A percentile compares a stretch with the other conserved stretches of the same genome.
phyloP scores from a whole-genome alignment of 2,329 filamentous ascomycete species.

The Juglanconis sp. region DNA sequence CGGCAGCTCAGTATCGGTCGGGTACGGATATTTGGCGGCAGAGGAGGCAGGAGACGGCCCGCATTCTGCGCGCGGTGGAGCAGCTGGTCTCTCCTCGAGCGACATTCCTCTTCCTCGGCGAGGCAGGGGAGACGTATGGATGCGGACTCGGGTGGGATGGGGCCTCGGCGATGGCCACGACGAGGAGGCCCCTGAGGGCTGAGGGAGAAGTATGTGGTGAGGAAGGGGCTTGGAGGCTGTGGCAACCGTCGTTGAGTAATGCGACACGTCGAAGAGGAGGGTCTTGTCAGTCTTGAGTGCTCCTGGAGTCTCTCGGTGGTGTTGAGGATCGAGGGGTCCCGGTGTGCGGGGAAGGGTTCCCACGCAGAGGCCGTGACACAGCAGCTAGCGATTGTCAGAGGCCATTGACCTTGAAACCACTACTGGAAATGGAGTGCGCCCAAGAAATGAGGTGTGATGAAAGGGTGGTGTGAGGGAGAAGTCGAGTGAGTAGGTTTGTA shows the following conservation, averaged over 20 bases:
- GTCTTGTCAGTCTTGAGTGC: slow-evolving; percentile 16
- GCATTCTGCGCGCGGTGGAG: slow-evolving; percentile 28
- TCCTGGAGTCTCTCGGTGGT: neutral
- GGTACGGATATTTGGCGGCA: slow-evolving; percentile 5
- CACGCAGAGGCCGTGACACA: slow-evolving; percentile 47
- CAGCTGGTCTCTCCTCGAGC: slow-evolving; percentile 9
- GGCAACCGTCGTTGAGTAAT: neutral
- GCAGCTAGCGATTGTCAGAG: slow-evolving; percentile 53
- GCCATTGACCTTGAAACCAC: slow-evolving; percentile 47
- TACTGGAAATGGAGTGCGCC: neutral
- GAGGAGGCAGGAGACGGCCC: slow-evolving; percentile 27
- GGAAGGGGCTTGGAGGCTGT: neutral
- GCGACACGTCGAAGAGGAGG: slow-evolving; percentile 14
- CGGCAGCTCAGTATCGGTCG: slow-evolving; percentile 11
- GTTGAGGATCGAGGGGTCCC: slow-evolving; percentile 19
- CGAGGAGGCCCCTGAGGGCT: slow-evolving; percentile 1
- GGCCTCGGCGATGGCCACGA: slow-evolving; percentile 24
- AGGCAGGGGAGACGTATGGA: neutral
- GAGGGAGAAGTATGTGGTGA: neutral
- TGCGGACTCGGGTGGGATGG: neutral
- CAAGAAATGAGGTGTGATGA: neutral
- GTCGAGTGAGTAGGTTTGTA: neutral
- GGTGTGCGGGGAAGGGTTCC: slow-evolving; percentile 31
- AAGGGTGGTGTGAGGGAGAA: neutral
- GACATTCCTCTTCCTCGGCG: slow-evolving; percentile 23